A percentile compares a stretch with the other conserved stretches of the same genome.
These are phyloP conservation scores for Plantago coronopus DNA, from an alignment of 305 asterid species.

Conservation along the genomic window DNA sequence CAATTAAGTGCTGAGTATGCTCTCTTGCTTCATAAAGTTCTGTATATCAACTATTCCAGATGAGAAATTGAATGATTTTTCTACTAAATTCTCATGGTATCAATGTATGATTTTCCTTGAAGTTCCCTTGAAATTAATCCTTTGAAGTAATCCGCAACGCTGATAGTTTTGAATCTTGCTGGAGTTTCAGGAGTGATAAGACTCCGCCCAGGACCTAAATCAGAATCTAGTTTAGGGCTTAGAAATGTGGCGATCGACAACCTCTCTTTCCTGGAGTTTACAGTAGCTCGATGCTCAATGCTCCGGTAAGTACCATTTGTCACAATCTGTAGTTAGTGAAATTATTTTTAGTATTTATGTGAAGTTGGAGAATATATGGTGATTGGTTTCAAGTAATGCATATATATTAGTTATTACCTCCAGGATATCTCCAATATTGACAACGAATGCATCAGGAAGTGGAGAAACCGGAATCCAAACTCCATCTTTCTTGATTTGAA, in stretches of 20 bases:
- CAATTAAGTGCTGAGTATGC: not conserved
- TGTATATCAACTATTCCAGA: not conserved
- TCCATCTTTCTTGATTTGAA: constrained; percentile 45
- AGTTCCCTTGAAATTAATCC: constrained; percentile 32
- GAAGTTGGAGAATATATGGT: not conserved
- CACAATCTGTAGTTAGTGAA: constrained; percentile 30
- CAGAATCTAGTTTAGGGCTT: constrained; percentile 20
- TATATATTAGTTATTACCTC: constrained; percentile 41
- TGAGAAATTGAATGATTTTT: not conserved
- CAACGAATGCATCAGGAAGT: constrained; percentile 43
- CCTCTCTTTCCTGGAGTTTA: constrained; percentile 40
- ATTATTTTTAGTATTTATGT: not conserved
- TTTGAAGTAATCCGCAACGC: constrained; percentile 27
- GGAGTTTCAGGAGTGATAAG: constrained; percentile 31
- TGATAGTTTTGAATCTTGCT: constrained; percentile 33
- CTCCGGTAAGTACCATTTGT: constrained; percentile 47
- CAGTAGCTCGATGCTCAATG: constrained; percentile 47
- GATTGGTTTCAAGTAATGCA: not conserved
- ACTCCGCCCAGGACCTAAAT: constrained; percentile 39
- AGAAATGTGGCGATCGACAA: constrained; percentile 44
- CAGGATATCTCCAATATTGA: constrained; percentile 56
- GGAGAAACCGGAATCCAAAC: constrained; percentile 47
- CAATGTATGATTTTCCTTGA: constrained; percentile 36
- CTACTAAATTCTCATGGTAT: constrained; percentile 30
- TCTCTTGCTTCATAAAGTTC: not conserved